phyloP scores from a whole-genome alignment of 2,329 filamentous ascomycete genomes.

The Arthroderma sp. region DNA sequence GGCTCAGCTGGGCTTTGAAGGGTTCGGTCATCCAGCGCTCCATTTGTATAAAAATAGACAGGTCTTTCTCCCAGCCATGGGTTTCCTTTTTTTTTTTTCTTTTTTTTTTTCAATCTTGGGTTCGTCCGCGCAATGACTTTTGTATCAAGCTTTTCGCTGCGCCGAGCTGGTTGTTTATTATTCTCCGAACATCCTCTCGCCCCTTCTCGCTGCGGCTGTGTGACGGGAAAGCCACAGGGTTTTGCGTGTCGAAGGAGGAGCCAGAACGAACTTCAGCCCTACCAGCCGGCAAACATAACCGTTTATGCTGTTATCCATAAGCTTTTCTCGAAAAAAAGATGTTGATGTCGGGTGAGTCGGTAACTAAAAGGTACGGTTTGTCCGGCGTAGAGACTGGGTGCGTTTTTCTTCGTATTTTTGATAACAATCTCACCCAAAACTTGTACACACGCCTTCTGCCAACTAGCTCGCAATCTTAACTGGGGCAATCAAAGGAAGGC shows the following conservation, averaged over 20 bases:
- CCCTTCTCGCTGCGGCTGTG: background rate
- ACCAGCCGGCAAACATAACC: background rate
- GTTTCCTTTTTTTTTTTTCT: background rate
- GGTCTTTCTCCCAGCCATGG: background rate
- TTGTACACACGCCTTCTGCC: background rate
- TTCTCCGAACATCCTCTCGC: background rate
- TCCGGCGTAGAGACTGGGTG: background rate
- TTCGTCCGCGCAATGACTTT: background rate
- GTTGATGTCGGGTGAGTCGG: background rate
- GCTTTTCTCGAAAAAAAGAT: background rate
- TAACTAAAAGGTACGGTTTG: background rate
- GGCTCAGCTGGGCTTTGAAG: background rate
- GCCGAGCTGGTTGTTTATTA: background rate
- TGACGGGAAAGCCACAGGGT: background rate
- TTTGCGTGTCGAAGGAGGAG: background rate
- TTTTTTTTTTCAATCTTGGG: background rate
- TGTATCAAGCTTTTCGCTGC: constrained; percentile 1
- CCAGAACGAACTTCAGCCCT: background rate
- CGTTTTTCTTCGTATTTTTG: too few species aligned
- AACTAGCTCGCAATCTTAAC: background rate
- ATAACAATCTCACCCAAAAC: background rate
- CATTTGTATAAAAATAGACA: constrained; percentile 1
- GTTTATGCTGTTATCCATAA: background rate
- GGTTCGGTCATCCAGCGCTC: background rate
- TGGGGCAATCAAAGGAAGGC: background rate